These are phyloP conservation scores for Sporothrix euskadiensis DNA, from an alignment of 2,329 filamentous ascomycete species.

Conservation along the genomic window DNA sequence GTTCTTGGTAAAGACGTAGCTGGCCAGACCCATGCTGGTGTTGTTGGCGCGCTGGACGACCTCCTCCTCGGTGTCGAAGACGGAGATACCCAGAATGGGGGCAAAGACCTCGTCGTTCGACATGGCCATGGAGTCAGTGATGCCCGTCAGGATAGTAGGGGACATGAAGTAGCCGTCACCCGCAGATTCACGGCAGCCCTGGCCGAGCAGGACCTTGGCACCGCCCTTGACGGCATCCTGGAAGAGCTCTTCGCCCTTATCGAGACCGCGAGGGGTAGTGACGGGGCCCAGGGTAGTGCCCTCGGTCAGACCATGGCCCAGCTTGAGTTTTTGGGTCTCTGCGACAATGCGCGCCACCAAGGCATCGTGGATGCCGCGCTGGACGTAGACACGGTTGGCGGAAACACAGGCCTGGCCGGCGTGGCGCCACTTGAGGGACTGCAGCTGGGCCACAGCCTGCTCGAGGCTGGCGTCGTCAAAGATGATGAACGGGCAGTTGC, in stretches of 20 bases:
- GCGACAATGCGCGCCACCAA: conserved; percentile 40
- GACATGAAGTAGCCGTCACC: conserved; percentile 64
- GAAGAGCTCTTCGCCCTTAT: conserved; percentile 61
- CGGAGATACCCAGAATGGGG: conserved; percentile 56
- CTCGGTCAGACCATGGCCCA: conserved; percentile 62
- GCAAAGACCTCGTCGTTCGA: conserved; percentile 58
- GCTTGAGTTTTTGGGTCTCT: conserved; percentile 54
- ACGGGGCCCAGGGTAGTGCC: conserved; percentile 61
- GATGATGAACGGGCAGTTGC: conserved; percentile 68
- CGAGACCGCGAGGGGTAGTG: conserved; percentile 56
- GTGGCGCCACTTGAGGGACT: conserved; percentile 48
- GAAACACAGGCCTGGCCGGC: conserved; percentile 66
- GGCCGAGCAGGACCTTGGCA: conserved; percentile 64
- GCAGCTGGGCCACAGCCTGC: conserved; percentile 53
- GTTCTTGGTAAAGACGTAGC: conserved; percentile 42
- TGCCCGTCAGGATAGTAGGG: conserved; percentile 56
- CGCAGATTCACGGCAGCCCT: conserved; percentile 46
- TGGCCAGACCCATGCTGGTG: conserved; percentile 60
- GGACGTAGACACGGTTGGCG: conserved; percentile 66
- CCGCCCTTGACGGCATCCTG: conserved; percentile 64
- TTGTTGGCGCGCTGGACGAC: conserved; percentile 56
- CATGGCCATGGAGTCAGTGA: conserved; percentile 51
- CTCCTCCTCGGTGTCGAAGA: conserved; percentile 60
- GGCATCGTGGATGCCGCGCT: conserved; percentile 59
- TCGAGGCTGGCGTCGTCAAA: conserved; percentile 68